Conservation (phyloP, 371 early-diverging fungal genomes). For the Phascolomyces articulosus region DNA sequence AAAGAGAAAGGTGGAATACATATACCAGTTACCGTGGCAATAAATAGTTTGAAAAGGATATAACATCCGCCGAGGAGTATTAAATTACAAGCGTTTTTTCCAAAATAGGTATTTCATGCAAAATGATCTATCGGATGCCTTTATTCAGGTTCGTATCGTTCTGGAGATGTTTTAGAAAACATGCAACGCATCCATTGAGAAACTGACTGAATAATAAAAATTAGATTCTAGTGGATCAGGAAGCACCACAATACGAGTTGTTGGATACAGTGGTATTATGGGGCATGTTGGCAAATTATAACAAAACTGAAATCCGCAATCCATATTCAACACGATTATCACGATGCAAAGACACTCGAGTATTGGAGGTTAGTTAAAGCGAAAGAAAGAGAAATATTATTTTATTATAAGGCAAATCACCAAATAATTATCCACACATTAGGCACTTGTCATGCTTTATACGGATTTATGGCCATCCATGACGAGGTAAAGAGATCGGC, state of each 20-base stretch:
- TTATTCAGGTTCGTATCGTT: constrained; percentile 34
- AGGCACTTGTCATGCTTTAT: constrained; percentile 39
- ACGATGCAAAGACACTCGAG: constrained; percentile 27
- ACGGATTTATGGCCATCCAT: constrained; percentile 26
- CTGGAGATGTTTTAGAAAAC: too few relatives aligned
- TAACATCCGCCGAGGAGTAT: neutral
- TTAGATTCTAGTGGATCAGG: constrained; percentile 35
- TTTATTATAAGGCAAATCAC: neutral
- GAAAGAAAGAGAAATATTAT: neutral
- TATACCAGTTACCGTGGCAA: too few relatives aligned
- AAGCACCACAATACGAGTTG: constrained; percentile 23
- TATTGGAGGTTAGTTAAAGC: constrained; percentile 15
- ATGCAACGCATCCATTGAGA: too few relatives aligned
- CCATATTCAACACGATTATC: constrained; percentile 39
- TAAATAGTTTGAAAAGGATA: too few relatives aligned
- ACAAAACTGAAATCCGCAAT: constrained; percentile 58
- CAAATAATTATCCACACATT: constrained; percentile 1
- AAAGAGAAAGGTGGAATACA: neutral
- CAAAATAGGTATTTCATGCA: constrained; percentile 51
- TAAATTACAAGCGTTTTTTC: neutral
- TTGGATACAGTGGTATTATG: constrained; percentile 45
- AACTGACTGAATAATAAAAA: too few relatives aligned
- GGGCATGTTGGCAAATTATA: constrained; percentile 58
- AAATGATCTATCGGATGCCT: constrained; percentile 39
- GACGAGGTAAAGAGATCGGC: constrained; percentile 41